Base-by-base conservation (phyloP, 108 stramenopile genomes). In the Licmophora abbreviata region DNA sequence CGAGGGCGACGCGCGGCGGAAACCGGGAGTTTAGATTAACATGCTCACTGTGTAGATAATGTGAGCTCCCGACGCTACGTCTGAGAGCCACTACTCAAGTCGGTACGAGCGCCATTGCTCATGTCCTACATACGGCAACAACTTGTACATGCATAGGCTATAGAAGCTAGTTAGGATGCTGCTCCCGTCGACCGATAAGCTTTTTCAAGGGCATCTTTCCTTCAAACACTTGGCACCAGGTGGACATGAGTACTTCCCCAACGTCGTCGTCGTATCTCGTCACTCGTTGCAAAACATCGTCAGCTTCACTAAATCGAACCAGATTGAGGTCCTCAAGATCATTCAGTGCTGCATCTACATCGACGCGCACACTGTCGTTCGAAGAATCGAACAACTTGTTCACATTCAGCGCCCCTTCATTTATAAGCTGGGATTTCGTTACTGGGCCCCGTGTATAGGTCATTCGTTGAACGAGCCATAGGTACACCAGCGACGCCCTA, bases 251-350 rank as follows among this genome's bases (percentile, higher is more conserved):
- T 0, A 47, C 37, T 0, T 48, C 40, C 3, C 35, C 40, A 48
- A 62, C 54, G 22, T 31, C 18, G 14, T 40, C 38, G 15, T 40
- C 38, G 38, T 20, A 40, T 2, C 15, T 20, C 18, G 15, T 18
- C 2, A 40, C 38, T 20, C 15, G 38, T 40, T 40, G 38, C 20
- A n/a, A n/a, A n/a, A n/a, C n/a, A n/a, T 40, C 18, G 5, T 5
- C 38, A 2, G 38, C 15, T 20, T 18, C 20, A 20, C 5, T 20
- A 5, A 52, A 71, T 3, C 15, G 15, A 10, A 82, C 45, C 43
- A 88, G 34, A 20, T 59, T 42, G 20, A 81, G 50, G 12, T 60
- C 60, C 63, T 73, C 51, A 48, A 88, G 56, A 26, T 88, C 86
- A 18, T 74, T 35, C 20, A 88, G 18, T 0, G 71, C 79, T 1